Percentiles rank a stretch among this genome's conserved stretches.
Evolutionary conservation across 2,329 filamentous ascomycete species (phyloP).

Genomic region (Cucurbitaria berberidis): DNA sequence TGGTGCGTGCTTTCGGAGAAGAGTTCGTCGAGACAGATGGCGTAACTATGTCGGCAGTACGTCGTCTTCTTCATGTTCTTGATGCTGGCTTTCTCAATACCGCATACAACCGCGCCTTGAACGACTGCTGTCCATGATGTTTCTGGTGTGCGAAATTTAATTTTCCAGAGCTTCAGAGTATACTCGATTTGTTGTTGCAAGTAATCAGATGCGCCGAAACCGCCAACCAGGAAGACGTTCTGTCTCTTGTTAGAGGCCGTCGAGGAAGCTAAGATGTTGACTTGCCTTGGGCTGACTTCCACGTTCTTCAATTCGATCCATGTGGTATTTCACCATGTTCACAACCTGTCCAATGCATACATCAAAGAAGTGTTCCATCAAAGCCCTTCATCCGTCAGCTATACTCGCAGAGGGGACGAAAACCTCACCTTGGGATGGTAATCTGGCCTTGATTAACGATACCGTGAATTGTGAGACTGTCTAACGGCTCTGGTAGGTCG

Average conservation of each 20-base stretch:
- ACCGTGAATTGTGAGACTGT: conserved; percentile 17
- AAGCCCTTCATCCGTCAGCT: conserved; percentile 9
- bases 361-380: conserved; percentile 34
- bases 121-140: conserved; percentile 30
- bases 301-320: conserved; percentile 18
- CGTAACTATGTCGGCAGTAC: conserved; percentile 24
- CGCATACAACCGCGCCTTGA: conserved; percentile 32
- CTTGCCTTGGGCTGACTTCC: conserved; percentile 21
- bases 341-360: conserved; percentile 25
- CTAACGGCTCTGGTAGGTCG: conserved; percentile 23
- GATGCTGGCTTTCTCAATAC: conserved; percentile 26
- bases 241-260: conserved; percentile 1
- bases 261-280: neutral
- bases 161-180: conserved; percentile 10
- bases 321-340: conserved; percentile 27
- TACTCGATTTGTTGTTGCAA: conserved; percentile 18
- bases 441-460: conserved; percentile 26
- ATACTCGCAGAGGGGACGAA: neutral
- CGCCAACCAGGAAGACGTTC: conserved; percentile 28
- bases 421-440: conserved; percentile 17
- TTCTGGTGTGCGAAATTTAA: conserved; percentile 21
- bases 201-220: conserved; percentile 24
- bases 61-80: conserved; percentile 15
- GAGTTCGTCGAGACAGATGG: conserved; percentile 16
- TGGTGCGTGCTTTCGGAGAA: conserved; percentile 13